A percentile compares a stretch with the other conserved stretches of the same genome.
Evolutionary conservation across 1,284 basidiomycete species (phyloP).

Genomic region (Leccinum solheimii): DNA sequence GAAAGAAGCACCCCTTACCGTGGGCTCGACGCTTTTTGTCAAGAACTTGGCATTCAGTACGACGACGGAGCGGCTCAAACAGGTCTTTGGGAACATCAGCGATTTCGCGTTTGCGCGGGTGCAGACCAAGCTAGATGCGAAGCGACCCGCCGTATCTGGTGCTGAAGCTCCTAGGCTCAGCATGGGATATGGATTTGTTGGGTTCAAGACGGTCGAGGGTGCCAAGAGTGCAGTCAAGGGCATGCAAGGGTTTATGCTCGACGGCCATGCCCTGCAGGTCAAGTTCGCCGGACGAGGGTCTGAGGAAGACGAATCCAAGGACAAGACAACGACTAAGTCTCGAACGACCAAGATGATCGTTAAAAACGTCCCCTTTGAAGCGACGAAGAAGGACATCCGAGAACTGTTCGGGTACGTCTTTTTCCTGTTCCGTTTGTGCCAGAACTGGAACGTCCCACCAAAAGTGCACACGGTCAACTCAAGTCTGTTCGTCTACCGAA

Average conservation of each 20-base stretch:
- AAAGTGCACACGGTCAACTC: conserved; percentile 84
- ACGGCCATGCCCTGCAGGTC: conserved; percentile 84
- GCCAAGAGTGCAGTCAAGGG: conserved; percentile 79
- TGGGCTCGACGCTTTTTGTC: conserved; percentile 87
- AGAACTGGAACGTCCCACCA: background rate
- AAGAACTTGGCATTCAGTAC: conserved; percentile 94
- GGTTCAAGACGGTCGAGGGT: conserved; percentile 76
- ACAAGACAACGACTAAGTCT: conserved; percentile 45
- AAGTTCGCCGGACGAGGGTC: conserved; percentile 86
- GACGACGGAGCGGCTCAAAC: conserved; percentile 71
- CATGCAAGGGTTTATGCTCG: conserved; percentile 82
- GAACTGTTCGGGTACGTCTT: conserved; percentile 78
- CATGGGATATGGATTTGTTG: conserved; percentile 97
- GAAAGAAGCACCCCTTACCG: conserved; percentile 52
- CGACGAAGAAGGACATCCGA: conserved; percentile 88
- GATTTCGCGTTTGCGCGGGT: conserved; percentile 88
- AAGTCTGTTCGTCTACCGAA: conserved; percentile 89
- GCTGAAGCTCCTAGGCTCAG: conserved; percentile 54
- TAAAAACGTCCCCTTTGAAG: conserved; percentile 98
- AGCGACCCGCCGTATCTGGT: conserved; percentile 55
- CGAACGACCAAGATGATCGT: conserved; percentile 89
- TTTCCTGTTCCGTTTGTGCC: background rate
- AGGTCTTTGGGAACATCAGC: conserved; percentile 76
- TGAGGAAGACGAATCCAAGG: conserved; percentile 59
- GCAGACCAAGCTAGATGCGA: conserved; percentile 89